phyloP scores from a whole-genome alignment of 805 yeast genomes.

The Candida khao-thaluensis region DNA sequence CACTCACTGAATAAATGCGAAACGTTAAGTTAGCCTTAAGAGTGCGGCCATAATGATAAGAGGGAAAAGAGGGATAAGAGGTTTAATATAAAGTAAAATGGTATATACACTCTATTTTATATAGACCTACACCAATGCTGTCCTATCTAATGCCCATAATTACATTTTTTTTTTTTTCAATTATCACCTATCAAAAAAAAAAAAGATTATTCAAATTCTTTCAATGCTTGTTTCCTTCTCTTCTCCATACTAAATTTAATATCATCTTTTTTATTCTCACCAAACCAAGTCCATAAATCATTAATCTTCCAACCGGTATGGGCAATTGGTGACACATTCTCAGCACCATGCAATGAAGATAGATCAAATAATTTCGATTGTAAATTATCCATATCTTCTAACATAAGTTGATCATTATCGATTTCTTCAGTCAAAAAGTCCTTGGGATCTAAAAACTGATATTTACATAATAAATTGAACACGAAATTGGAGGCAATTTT shows the following conservation, averaged over 20 bases:
- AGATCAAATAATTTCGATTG: slow-evolving; percentile 39
- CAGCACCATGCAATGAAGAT: slow-evolving; percentile 42
- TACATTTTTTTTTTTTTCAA: too few relatives aligned
- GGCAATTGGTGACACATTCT: slow-evolving; percentile 31
- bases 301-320: slow-evolving; percentile 24
- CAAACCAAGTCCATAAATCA: slow-evolving; percentile 24
- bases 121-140: too few relatives aligned
- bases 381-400: slow-evolving; percentile 32
- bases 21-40: not conserved
- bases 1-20: not conserved
- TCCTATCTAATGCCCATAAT: too few relatives aligned
- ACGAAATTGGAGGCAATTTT: slow-evolving; percentile 17
- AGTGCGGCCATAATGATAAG: too few relatives aligned
- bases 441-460: slow-evolving; percentile 20
- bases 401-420: slow-evolving; percentile 20
- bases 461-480: slow-evolving; percentile 22
- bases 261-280: slow-evolving; percentile 12
- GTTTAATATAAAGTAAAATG: too few relatives aligned
- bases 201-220: slow-evolving; percentile 31
- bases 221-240: slow-evolving; percentile 41
- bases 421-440: slow-evolving; percentile 21
- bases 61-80: too few relatives aligned
- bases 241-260: slow-evolving; percentile 35
- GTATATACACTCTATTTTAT: too few relatives aligned
- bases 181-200: too few relatives aligned